A percentile compares a stretch with the other conserved stretches of the same genome.
Conservation (phyloP, 1,139 yeast genomes). For the Debaryomyces fabryi region DNA sequence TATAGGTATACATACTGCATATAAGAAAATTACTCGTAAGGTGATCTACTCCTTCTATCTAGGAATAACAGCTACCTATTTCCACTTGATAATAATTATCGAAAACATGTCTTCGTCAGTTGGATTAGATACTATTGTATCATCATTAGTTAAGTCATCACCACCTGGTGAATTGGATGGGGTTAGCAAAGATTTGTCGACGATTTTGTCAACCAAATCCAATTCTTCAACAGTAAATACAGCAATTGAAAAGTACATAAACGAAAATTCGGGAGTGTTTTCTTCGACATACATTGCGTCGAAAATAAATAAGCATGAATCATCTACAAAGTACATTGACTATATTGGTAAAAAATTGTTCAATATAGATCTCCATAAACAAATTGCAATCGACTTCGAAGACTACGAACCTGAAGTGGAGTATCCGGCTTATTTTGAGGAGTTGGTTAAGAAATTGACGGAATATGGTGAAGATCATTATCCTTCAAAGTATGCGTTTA, state of each 20-base stretch:
- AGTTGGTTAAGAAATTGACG: conserved; percentile 32
- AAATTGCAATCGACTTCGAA: conserved; percentile 55
- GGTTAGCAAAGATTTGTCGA: conserved; percentile 29
- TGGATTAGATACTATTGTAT: conserved; percentile 30
- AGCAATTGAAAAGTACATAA: conserved; percentile 34
- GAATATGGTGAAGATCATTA: conserved; percentile 51
- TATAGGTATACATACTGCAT: background rate
- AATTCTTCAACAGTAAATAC: conserved; percentile 26
- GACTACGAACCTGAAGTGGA: conserved; percentile 26
- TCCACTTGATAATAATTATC: background rate
- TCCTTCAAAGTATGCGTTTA: conserved; percentile 54
- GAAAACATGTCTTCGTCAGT: conserved; percentile 20
- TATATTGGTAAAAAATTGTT: conserved; percentile 50
- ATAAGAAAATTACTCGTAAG: background rate
- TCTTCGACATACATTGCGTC: conserved; percentile 38
- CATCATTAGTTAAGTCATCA: conserved; percentile 38
- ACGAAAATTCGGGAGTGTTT: conserved; percentile 34
- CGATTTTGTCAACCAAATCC: conserved; percentile 26
- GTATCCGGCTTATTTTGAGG: conserved; percentile 35
- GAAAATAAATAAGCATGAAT: conserved; percentile 33
- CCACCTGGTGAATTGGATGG: conserved; percentile 47
- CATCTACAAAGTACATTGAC: conserved; percentile 43
- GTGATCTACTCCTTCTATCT: conserved; percentile 28
- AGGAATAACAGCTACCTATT: conserved; percentile 53
- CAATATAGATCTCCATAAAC: conserved; percentile 58